These are phyloP conservation scores for Penicillium flavigenum DNA, from an alignment of 495 filamentous ascomycete genomes.

Conservation along the genomic window DNA sequence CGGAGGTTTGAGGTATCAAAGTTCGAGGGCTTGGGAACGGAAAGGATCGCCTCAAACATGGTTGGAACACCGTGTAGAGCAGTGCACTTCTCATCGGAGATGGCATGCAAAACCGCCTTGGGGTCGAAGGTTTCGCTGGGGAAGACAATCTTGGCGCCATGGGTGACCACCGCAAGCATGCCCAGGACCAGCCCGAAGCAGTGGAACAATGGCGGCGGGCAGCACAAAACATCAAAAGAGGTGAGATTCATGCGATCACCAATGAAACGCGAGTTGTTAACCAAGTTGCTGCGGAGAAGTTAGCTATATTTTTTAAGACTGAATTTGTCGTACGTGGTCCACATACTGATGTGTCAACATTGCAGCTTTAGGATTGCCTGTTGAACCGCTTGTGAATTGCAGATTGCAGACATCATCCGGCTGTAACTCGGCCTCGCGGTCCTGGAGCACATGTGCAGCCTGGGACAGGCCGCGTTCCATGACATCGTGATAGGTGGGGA, in stretches of 20 bases:
- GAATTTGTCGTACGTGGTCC: neutral
- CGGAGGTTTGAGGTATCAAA: conserved; percentile 53
- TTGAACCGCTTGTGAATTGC: conserved; percentile 71
- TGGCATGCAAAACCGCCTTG: conserved; percentile 54
- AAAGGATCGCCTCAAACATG: conserved; percentile 67
- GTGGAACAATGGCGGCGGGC: conserved; percentile 70
- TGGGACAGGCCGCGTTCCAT: conserved; percentile 32
- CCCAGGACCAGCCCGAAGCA: conserved; percentile 74
- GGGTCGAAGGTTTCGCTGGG: conserved; percentile 65
- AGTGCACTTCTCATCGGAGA: conserved; percentile 64
- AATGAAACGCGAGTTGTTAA: conserved; percentile 70
- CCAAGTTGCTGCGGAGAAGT: conserved; percentile 52
- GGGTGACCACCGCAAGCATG: conserved; percentile 63
- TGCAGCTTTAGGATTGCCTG: conserved; percentile 69
- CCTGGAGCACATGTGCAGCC: conserved; percentile 42
- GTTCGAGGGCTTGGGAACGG: conserved; percentile 46
- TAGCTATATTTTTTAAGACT: conserved; percentile 5
- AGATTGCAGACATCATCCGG: conserved; percentile 66
- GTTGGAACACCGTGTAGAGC: conserved; percentile 70
- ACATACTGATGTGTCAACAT: conserved; percentile 70
- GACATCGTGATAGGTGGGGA: conserved; percentile 54
- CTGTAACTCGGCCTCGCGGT: conserved; percentile 48
- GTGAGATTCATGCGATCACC: conserved; percentile 66
- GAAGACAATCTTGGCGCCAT: conserved; percentile 66
- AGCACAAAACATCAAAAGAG: conserved; percentile 63